A percentile compares a stretch with the other conserved stretches of the same genome.
Conservation (phyloP, 352 stramenopile genomes). For the Pseudoperonospora humuli region DNA sequence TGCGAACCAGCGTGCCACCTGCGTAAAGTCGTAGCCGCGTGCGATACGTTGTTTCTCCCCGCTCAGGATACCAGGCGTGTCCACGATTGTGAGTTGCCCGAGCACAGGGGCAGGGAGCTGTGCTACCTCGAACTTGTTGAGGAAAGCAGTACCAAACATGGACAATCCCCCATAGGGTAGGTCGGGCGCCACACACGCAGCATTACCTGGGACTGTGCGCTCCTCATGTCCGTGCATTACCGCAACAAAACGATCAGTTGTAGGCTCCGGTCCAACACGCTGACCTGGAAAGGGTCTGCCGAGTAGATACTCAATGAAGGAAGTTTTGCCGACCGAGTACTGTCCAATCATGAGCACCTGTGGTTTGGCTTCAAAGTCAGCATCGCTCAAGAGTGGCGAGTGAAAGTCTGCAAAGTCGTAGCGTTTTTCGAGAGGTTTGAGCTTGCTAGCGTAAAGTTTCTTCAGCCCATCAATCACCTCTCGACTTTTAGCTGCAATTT, state of each 20-base stretch:
- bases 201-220: slow-evolving; percentile 95
- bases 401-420: slow-evolving; percentile 93
- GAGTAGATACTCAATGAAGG: no score
- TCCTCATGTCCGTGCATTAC: slow-evolving; percentile 97
- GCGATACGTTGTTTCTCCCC: slow-evolving; percentile 97
- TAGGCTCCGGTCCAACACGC: slow-evolving; percentile 96
- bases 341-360: slow-evolving; percentile 97
- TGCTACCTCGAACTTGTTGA: slow-evolving; percentile 96
- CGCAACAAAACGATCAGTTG: slow-evolving; percentile 96
- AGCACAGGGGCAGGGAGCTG: slow-evolving; percentile 92
- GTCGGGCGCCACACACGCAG: slow-evolving; percentile 91
- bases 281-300: slow-evolving; percentile 93
- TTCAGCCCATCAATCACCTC: slow-evolving; percentile 74
- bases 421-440: slow-evolving; percentile 84
- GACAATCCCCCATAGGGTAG: slow-evolving; percentile 90
- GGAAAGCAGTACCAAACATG: slow-evolving; percentile 97
- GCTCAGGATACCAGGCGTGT: slow-evolving; percentile 97
- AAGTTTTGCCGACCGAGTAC: slow-evolving; percentile 91
- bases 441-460: slow-evolving; percentile 67
- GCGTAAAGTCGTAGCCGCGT: slow-evolving; percentile 95
- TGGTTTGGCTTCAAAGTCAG: slow-evolving; percentile 96
- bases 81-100: slow-evolving; percentile 94
- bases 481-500: slow-evolving; percentile 62
- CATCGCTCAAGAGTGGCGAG: slow-evolving; percentile 87
- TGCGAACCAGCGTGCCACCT: slow-evolving; percentile 90